Percentiles rank a stretch among this genome's conserved stretches.
These are phyloP conservation scores for carrot (Daucus carota) DNA, from an alignment of 129 eudicot species.

Conservation along the genomic window DH1_v3.0 NC_030383.2:59491501-59492000, in stretches of 20 bases:
- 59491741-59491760: constrained; percentile 5
- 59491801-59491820: constrained; percentile 42
- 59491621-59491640: constrained; percentile 76
- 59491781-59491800: constrained; percentile 17
- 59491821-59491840: constrained; percentile 29
- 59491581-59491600: constrained; percentile 65
- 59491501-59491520: constrained; percentile 62
- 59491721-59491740: constrained; percentile 24
- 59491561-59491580: constrained; percentile 61
- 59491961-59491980: constrained; percentile 9
- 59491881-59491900: constrained; percentile 14
- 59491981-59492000: neutral
- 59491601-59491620: constrained; percentile 63
- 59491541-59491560: constrained; percentile 56
- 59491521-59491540: constrained; percentile 67
- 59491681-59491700: constrained; percentile 54
- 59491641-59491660: constrained; percentile 55
- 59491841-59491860: constrained; percentile 43
- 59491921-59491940: constrained; percentile 10
- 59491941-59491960: constrained; percentile 13
- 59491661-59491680: constrained; percentile 55
- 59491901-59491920: constrained; percentile 7
- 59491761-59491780: constrained; percentile 13
- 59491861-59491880: constrained; percentile 12
- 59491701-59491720: constrained; percentile 39